These are phyloP conservation scores for Fonsecaea monophora DNA, from an alignment of 2,329 filamentous ascomycete species.

Conservation along the genomic window DNA sequence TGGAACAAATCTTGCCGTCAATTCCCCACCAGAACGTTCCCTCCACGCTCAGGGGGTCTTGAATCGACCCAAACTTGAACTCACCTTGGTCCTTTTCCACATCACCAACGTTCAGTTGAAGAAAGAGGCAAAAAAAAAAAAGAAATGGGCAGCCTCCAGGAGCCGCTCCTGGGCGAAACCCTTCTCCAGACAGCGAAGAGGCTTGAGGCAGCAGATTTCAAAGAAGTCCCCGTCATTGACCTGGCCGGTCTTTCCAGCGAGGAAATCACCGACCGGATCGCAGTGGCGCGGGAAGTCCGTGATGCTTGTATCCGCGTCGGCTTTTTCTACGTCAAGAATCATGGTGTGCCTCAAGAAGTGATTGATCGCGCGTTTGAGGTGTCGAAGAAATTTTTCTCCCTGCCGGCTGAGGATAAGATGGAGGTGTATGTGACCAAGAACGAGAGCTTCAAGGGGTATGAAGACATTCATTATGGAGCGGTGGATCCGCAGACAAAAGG, in stretches of 20 bases:
- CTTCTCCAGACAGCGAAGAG: slow-evolving; percentile 17
- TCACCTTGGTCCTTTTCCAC: not conserved
- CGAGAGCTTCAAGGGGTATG: slow-evolving; percentile 43
- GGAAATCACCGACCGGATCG: slow-evolving; percentile 5
- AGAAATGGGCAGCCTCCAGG: slow-evolving; percentile 12
- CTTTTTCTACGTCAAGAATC: slow-evolving; percentile 55
- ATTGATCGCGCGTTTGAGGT: slow-evolving; percentile 54
- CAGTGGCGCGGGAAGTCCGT: slow-evolving; percentile 9
- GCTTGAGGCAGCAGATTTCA: slow-evolving; percentile 14
- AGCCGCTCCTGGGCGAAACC: slow-evolving; percentile 13
- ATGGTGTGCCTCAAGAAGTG: slow-evolving; percentile 49
- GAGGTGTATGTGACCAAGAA: slow-evolving; percentile 55
- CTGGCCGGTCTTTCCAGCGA: not conserved
- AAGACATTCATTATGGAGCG: slow-evolving; percentile 21
- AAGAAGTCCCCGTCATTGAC: slow-evolving; percentile 12
- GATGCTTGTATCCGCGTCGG: slow-evolving; percentile 16
- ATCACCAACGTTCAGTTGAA: not conserved
- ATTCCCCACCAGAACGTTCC: not conserved
- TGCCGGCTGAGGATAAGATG: slow-evolving; percentile 55
- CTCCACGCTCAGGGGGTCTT: not conserved
- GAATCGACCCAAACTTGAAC: not conserved
- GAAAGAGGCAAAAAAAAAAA: not conserved
- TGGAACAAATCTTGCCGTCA: not conserved
- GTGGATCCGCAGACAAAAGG: slow-evolving; percentile 28
- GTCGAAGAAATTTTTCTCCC: slow-evolving; percentile 53